Conservation (phyloP, 768 basidiomycete species). For the Kwoniella sp. region DNA sequence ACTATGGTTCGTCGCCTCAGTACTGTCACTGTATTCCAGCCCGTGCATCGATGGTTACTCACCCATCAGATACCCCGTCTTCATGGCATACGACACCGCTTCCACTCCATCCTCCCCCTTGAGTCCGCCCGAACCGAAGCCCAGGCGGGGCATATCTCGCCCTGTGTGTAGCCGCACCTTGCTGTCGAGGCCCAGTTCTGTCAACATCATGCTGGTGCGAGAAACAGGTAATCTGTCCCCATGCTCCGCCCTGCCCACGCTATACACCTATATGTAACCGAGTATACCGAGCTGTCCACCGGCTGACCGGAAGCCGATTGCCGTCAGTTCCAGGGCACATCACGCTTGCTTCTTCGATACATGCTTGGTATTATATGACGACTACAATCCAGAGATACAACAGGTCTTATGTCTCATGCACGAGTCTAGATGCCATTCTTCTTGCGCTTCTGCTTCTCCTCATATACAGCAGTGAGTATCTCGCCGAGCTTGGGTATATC, state of each 20-base stretch:
- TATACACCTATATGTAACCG: too few relatives aligned
- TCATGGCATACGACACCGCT: constrained; percentile 11
- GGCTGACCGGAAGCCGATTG: too few relatives aligned
- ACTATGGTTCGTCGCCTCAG: constrained; percentile 8
- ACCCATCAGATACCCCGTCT: constrained; percentile 16
- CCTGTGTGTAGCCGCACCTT: constrained; percentile 11
- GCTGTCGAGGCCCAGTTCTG: constrained; percentile 3
- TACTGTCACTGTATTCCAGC: not conserved
- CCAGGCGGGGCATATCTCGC: constrained; percentile 13
- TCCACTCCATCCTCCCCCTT: constrained; percentile 12
- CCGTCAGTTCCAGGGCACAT: too few relatives aligned
- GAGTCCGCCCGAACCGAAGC: constrained; percentile 15
- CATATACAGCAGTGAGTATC: not conserved
- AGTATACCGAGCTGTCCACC: too few relatives aligned
- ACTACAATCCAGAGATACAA: not conserved
- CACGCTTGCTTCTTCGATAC: too few relatives aligned
- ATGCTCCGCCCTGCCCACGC: too few relatives aligned
- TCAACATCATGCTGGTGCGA: not conserved
- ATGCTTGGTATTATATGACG: too few relatives aligned
- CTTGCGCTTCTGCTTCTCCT: not conserved
- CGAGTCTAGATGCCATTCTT: not conserved
- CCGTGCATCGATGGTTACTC: not conserved
- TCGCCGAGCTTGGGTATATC: constrained; percentile 21
- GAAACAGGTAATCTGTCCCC: too few relatives aligned
- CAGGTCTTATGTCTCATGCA: not conserved